Evolutionary conservation across 2,329 filamentous ascomycete species (phyloP).

Genomic region (Ascocoryne sarcoides): DNA sequence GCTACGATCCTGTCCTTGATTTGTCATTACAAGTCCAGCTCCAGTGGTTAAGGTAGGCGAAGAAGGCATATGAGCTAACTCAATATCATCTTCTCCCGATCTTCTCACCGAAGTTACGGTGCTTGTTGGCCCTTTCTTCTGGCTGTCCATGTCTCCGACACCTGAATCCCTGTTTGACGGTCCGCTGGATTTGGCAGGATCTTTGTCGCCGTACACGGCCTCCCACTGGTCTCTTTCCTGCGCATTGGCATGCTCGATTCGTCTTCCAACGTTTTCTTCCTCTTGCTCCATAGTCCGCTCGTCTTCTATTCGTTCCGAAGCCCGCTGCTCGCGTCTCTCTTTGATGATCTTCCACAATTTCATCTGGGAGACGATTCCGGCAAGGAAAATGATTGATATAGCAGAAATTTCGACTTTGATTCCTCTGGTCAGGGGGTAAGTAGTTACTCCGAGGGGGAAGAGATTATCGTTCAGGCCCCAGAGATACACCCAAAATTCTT

Average conservation of each 20-base stretch:
- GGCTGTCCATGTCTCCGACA: slow-evolving; percentile 35
- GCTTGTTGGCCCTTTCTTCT: slow-evolving; percentile 32
- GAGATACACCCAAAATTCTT: slow-evolving; percentile 92
- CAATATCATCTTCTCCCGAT: slow-evolving; percentile 40
- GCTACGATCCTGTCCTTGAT: slow-evolving; percentile 31
- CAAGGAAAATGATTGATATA: slow-evolving; percentile 63
- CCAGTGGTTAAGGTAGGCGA: slow-evolving; percentile 26
- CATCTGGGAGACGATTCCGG: slow-evolving; percentile 76
- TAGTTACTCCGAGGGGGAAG: slow-evolving; percentile 68
- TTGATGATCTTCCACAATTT: slow-evolving; percentile 78
- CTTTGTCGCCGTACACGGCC: slow-evolving; percentile 59
- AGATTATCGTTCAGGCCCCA: slow-evolving; percentile 74
- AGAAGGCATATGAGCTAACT: slow-evolving; percentile 41
- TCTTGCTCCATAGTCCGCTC: slow-evolving; percentile 49
- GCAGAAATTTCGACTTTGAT: slow-evolving; percentile 78
- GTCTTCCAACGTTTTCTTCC: slow-evolving; percentile 62
- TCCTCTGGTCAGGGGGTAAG: slow-evolving; percentile 78
- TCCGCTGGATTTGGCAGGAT: slow-evolving; percentile 25
- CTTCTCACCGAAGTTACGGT: slow-evolving; percentile 25
- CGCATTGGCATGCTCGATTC: slow-evolving; percentile 52
- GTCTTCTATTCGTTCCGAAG: slow-evolving; percentile 40
- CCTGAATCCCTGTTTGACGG: slow-evolving; percentile 23
- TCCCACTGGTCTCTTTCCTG: slow-evolving; percentile 68
- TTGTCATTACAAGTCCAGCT: slow-evolving; percentile 35
- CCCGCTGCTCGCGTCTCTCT: slow-evolving; percentile 47